These are phyloP conservation scores for Podila epicladia DNA, from an alignment of 192 early-diverging fungal genomes.

Conservation along the genomic window DNA sequence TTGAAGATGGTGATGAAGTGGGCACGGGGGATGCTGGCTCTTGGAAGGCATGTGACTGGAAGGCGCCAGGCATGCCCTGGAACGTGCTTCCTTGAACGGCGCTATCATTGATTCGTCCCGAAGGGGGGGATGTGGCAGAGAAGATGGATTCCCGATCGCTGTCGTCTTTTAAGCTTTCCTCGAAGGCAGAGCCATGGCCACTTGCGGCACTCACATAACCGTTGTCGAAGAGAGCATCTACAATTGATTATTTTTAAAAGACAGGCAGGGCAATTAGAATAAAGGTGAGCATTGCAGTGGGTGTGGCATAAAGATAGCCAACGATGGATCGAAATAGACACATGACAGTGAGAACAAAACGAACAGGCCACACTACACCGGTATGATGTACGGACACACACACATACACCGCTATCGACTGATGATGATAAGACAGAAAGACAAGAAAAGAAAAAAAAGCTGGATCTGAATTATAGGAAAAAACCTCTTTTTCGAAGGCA, in stretches of 20 bases:
- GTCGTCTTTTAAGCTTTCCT: constrained; percentile 44
- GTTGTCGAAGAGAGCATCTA: constrained; percentile 50
- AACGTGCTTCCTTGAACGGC: not conserved
- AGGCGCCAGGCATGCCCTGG: constrained; percentile 34
- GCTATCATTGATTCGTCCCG: constrained; percentile 17
- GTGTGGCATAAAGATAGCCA: not conserved
- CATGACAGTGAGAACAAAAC: not conserved
- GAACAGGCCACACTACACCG: no score
- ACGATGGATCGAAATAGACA: not conserved
- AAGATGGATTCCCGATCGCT: constrained; percentile 54
- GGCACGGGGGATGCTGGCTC: constrained; percentile 37
- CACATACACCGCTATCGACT: no score
- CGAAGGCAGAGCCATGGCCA: constrained; percentile 67
- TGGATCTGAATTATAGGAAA: constrained; percentile 32
- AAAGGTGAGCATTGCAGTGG: no score
- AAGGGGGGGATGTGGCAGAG: constrained; percentile 15
- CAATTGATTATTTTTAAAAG: not conserved
- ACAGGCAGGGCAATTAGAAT: not conserved
- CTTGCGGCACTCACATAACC: constrained; percentile 78
- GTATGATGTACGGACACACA: no score
- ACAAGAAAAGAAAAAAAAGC: constrained; percentile 7
- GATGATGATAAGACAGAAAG: not conserved
- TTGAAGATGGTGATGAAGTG: not conserved
- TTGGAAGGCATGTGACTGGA: constrained; percentile 46
- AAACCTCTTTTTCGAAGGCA: not conserved